Evolutionary conservation across 371 early-diverging fungal species (phyloP).

Genomic region (Basidiobolus meristosporus): DNA sequence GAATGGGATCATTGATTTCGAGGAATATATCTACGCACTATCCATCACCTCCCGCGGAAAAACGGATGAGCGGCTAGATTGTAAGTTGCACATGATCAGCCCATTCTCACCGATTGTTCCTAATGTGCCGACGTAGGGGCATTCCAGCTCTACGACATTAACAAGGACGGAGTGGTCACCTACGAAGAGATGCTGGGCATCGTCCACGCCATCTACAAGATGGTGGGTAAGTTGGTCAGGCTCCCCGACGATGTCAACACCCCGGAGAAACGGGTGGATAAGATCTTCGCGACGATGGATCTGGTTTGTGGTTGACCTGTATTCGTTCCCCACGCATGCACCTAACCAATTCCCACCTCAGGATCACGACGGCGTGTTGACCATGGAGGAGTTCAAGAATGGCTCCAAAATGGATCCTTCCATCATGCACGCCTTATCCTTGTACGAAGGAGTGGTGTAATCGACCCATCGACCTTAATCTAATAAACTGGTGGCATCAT

Average conservation of each 20-base stretch:
- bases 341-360: constrained; percentile 5
- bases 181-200: constrained; percentile 76
- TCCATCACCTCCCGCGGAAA: constrained; percentile 70
- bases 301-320: constrained; percentile 15
- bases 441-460: constrained; percentile 74
- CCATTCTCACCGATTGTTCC: background rate
- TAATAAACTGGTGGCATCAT: no score
- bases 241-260: constrained; percentile 82
- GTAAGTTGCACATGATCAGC: no score
- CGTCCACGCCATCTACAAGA: constrained; percentile 84
- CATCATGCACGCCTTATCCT: constrained; percentile 69
- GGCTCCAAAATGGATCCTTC: constrained; percentile 78
- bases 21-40: constrained; percentile 75
- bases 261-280: constrained; percentile 78
- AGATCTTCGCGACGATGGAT: constrained; percentile 85
- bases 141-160: constrained; percentile 76
- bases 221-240: constrained; percentile 84
- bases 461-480: no score
- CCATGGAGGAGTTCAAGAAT: constrained; percentile 73
- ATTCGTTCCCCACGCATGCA: background rate
- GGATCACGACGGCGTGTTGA: constrained; percentile 58
- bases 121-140: constrained; percentile 19
- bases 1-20: constrained; percentile 79
- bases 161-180: constrained; percentile 76
- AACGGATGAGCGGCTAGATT: constrained; percentile 67